A percentile compares a stretch with the other conserved stretches of the same genome.
Conservation (phyloP, 257 asterid genomes). For the Solanum rostratum region DNA sequence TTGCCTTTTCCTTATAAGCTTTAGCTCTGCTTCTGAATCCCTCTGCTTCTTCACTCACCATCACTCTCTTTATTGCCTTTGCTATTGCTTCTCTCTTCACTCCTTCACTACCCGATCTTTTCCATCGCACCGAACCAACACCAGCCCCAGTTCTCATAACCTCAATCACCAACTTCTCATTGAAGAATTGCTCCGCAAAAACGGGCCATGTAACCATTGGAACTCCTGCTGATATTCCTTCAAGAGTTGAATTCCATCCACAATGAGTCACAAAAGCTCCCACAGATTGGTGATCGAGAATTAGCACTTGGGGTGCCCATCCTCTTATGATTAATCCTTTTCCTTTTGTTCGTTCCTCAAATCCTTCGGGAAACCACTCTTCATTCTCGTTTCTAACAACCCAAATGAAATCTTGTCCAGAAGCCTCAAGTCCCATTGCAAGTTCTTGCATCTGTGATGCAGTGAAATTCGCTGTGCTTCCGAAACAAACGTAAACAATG, state of each 20-base stretch:
- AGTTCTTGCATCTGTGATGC: conserved; percentile 44
- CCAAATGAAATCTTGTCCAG: conserved; percentile 60
- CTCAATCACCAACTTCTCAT: conserved; percentile 31
- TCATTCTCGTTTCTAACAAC: conserved; percentile 30
- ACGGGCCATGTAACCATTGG: conserved; percentile 47
- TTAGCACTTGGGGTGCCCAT: conserved; percentile 63
- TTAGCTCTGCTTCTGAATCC: conserved; percentile 27
- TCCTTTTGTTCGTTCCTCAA: conserved; percentile 30
- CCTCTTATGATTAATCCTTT: conserved; percentile 58
- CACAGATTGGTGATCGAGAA: conserved; percentile 26
- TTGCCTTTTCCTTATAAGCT: conserved; percentile 22
- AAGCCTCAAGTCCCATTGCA: conserved; percentile 53
- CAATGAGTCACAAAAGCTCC: conserved; percentile 50
- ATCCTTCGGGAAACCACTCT: conserved; percentile 50
- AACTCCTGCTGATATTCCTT: conserved; percentile 32
- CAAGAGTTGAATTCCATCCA: conserved; percentile 46
- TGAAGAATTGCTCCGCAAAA: conserved; percentile 27
- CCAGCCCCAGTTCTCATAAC: conserved; percentile 21
- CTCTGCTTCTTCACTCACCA: conserved; percentile 23
- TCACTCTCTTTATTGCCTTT: conserved; percentile 17
- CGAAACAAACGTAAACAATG: conserved; percentile 53
- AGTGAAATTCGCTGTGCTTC: conserved; percentile 31
- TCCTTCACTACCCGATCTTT: conserved; percentile 11
- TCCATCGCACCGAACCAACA: conserved; percentile 26
- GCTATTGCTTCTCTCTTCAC: conserved; percentile 28